Evolutionary conservation across 345 rosid genomes (phyloP).

Genomic region (Brassica cretica): DNA sequence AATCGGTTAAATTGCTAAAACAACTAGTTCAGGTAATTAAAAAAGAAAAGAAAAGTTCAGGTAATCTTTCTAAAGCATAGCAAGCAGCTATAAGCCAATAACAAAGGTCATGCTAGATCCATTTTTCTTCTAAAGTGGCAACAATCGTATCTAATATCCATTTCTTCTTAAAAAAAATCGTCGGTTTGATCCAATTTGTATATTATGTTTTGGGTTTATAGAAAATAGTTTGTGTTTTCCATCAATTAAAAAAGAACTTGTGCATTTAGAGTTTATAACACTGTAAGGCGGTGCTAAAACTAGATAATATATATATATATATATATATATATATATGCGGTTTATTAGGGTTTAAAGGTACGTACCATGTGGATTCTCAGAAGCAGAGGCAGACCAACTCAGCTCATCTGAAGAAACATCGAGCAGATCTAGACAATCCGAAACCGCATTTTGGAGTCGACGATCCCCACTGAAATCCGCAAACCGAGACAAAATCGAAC

Average conservation of each 20-base stretch:
- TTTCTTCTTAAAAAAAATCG: not conserved
- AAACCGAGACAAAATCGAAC: constrained; percentile 44
- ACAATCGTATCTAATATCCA: not conserved
- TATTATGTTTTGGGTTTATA: not conserved
- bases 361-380: constrained; percentile 60
- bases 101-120: not conserved
- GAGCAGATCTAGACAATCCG: constrained; percentile 66
- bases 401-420: constrained; percentile 62
- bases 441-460: constrained; percentile 52
- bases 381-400: constrained; percentile 65
- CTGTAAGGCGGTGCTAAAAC: not conserved
- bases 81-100: not conserved
- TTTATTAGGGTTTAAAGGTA: not conserved
- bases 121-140: not conserved
- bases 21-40: not conserved
- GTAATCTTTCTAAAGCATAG: not conserved
- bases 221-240: not conserved
- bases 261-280: constrained; percentile 8
- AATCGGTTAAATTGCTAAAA: not conserved
- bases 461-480: constrained; percentile 48
- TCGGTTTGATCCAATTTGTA: not conserved
- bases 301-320: not conserved
- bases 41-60: too few relatives aligned
- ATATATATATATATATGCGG: not conserved
- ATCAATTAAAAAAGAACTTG: not conserved